Conservation (phyloP, 2,329 filamentous ascomycete species). For the Talaromyces sp. region DNA sequence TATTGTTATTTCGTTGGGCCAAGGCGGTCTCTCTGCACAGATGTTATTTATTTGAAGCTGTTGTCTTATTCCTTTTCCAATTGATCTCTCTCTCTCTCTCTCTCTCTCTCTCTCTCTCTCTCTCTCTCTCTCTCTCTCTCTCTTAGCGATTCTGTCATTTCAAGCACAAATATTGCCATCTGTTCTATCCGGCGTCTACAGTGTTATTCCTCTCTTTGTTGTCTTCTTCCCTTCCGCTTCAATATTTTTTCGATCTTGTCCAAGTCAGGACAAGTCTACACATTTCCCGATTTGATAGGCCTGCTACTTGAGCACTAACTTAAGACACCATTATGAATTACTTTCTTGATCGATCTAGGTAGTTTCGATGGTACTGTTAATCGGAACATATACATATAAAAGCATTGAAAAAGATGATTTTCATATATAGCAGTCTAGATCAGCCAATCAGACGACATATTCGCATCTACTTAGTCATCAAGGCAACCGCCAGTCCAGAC, state of each 20-base stretch:
- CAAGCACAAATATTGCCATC: background rate
- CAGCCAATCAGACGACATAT: background rate
- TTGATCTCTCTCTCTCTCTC: background rate
- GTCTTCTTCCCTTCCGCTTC: background rate
- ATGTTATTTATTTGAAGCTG: background rate
- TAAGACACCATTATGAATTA: background rate
- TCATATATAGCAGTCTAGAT: background rate
- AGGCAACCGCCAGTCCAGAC: background rate
- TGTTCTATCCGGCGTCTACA: conserved; percentile 3
- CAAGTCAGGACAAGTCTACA: conserved; percentile 1
- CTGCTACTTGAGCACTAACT: background rate
- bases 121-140: background rate
- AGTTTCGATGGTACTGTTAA: background rate
- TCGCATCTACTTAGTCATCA: conserved; percentile 10
- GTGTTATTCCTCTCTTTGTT: background rate
- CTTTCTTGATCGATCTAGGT: background rate
- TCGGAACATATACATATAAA: background rate
- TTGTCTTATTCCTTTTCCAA: conserved; percentile 14
- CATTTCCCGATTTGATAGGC: background rate
- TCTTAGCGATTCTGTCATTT: background rate
- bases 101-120: background rate
- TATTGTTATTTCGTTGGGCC: background rate
- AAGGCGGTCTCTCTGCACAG: conserved; percentile 6
- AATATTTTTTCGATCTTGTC: background rate
- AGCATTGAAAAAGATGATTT: background rate